Conservation (phyloP, 306 rosid genomes). For the Casuarina equisetifolia region DNA sequence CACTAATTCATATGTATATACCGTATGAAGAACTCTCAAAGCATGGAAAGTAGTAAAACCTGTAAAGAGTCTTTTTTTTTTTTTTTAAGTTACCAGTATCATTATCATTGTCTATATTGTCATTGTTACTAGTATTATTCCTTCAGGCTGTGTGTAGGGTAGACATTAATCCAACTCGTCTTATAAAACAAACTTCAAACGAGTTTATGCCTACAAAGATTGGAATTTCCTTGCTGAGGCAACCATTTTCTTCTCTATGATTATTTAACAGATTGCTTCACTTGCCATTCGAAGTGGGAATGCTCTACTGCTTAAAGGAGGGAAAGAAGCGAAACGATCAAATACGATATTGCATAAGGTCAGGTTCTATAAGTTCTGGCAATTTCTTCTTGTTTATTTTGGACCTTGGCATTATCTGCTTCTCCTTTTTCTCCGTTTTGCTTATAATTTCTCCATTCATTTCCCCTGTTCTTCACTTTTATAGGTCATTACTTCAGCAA, state of each 20-base stretch:
- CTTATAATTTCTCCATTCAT: conserved; percentile 5
- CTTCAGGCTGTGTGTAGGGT: not conserved
- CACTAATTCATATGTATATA: not conserved
- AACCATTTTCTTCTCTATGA: conserved; percentile 7
- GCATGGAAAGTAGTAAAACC: not conserved
- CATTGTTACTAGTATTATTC: not conserved
- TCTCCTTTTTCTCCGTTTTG: conserved; percentile 3
- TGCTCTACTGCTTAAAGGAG: conserved; percentile 92
- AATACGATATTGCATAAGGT: conserved; percentile 85
- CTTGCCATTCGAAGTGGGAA: conserved; percentile 91
- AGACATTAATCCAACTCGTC: not conserved
- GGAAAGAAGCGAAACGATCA: conserved; percentile 82
- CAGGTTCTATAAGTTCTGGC: conserved; percentile 22
- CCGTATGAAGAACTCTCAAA: not conserved
- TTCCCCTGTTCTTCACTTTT: conserved; percentile 24
- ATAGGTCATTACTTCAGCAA: conserved; percentile 73
- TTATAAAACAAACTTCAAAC: not conserved
- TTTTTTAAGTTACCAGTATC: not conserved
- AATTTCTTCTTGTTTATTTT: conserved; percentile 13
- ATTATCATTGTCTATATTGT: not conserved
- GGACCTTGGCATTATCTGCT: not conserved
- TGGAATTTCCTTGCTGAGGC: conserved; percentile 14
- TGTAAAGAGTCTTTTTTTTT: not conserved
- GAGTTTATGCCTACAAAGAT: not conserved
- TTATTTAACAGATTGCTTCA: conserved; percentile 69